A percentile compares a stretch with the other conserved stretches of the same genome.
Evolutionary conservation across 306 rosid genomes (phyloP).

Genomic region (Macrotyloma uniflorum): DNA sequence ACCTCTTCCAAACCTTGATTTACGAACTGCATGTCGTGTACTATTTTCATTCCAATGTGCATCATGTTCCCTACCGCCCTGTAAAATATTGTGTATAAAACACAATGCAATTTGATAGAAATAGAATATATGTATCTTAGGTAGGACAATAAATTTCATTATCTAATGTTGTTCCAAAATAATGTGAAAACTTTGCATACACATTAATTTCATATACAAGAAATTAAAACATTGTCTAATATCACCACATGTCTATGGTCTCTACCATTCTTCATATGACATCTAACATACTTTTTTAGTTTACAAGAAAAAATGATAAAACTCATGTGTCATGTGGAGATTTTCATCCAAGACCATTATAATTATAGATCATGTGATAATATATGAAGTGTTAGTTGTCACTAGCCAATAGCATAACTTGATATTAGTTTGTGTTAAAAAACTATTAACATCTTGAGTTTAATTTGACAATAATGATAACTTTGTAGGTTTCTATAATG

Average conservation of each 20-base stretch:
- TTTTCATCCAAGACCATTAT: background rate
- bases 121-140: background rate
- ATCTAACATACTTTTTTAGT: background rate
- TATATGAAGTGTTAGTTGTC: background rate
- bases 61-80: constrained; percentile 45
- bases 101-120: constrained; percentile 14
- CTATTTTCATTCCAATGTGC: constrained; percentile 56
- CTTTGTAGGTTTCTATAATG: background rate
- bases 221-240: too few species aligned
- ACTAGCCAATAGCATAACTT: background rate
- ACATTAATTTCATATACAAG: background rate
- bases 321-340: background rate
- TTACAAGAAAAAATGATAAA: background rate
- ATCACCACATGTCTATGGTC: background rate
- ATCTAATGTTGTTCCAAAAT: background rate
- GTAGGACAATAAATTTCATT: background rate
- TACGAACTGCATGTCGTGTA: constrained; percentile 54
- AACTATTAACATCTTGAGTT: background rate
- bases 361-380: background rate
- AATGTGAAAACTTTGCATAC: background rate
- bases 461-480: background rate
- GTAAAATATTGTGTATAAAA: constrained; percentile 2
- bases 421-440: background rate
- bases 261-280: too few species aligned
- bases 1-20: constrained; percentile 92